Evolutionary conservation across 768 basidiomycete species (phyloP).

Genomic region (Tulasnella sp.): DNA sequence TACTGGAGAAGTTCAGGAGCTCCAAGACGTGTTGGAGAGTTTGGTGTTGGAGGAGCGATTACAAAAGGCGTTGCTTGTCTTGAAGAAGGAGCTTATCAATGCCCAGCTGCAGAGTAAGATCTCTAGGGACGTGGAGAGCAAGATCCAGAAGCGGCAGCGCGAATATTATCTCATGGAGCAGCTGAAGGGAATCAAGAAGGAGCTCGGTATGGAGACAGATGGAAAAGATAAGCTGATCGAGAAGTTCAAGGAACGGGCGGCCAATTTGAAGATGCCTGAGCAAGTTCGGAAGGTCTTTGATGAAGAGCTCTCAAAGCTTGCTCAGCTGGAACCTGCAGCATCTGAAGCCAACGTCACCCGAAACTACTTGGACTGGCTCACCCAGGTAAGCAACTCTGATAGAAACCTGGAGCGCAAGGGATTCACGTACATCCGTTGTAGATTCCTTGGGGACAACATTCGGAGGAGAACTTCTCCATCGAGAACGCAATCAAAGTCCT

Average conservation of each 20-base stretch:
- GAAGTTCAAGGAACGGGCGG: slow-evolving; percentile 81
- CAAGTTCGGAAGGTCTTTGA: slow-evolving; percentile 88
- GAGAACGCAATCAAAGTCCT: slow-evolving; percentile 68
- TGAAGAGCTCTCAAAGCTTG: slow-evolving; percentile 85
- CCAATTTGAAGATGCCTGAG: slow-evolving; percentile 76
- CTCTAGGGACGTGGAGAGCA: slow-evolving; percentile 82
- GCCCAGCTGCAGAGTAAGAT: slow-evolving; percentile 91
- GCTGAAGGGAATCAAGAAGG: slow-evolving; percentile 91
- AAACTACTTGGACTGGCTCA: slow-evolving; percentile 90
- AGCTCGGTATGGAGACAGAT: slow-evolving; percentile 88
- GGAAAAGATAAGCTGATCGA: slow-evolving; percentile 92
- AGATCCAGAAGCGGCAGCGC: slow-evolving; percentile 86
- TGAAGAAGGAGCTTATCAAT: slow-evolving; percentile 98
- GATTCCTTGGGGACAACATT: slow-evolving; percentile 96
- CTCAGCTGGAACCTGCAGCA: slow-evolving; percentile 79
- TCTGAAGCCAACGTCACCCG: slow-evolving; percentile 89
- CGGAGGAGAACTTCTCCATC: slow-evolving; percentile 86
- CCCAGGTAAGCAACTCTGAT: slow-evolving; percentile 40
- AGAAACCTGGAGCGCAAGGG: background rate
- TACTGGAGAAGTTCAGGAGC: slow-evolving; percentile 80
- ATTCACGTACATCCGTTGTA: slow-evolving; percentile 26
- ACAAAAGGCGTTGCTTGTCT: slow-evolving; percentile 77
- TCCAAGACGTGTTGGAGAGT: slow-evolving; percentile 88
- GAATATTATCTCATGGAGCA: slow-evolving; percentile 98
- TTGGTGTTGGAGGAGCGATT: slow-evolving; percentile 78